Percentiles rank a stretch among this genome's conserved stretches.
These are phyloP conservation scores for Stachybotrys echinatus DNA, from an alignment of 2,329 filamentous ascomycete species.

Conservation along the genomic window DNA sequence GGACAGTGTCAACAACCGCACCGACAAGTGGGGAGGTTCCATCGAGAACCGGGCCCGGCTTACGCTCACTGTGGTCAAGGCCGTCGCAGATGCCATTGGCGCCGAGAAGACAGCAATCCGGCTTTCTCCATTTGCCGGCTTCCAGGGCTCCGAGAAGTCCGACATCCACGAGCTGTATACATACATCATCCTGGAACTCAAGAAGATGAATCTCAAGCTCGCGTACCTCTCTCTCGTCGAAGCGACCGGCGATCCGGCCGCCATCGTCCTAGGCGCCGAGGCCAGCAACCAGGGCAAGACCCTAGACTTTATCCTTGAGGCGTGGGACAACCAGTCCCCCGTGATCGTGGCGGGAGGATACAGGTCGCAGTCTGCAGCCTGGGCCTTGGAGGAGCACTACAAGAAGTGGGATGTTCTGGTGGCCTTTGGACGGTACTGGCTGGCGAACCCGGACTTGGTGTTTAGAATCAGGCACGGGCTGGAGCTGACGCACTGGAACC, in stretches of 20 bases:
- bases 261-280: constrained; percentile 19
- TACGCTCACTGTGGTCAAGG: constrained; percentile 37
- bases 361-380: constrained; percentile 13
- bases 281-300: constrained; percentile 23
- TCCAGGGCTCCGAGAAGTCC: constrained; percentile 17
- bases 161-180: constrained; percentile 22
- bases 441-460: constrained; percentile 29
- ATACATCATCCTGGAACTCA: constrained; percentile 19
- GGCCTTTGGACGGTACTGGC: constrained; percentile 27
- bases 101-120: constrained; percentile 44
- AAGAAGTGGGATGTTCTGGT: constrained; percentile 19
- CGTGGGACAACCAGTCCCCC: constrained; percentile 25
- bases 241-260: constrained; percentile 27
- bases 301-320: constrained; percentile 23
- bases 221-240: constrained; percentile 33
- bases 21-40: constrained; percentile 44
- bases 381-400: constrained; percentile 16
- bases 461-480: constrained; percentile 32
- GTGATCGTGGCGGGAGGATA: constrained; percentile 26
- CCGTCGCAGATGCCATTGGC: constrained; percentile 33
- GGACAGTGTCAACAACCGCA: constrained; percentile 41
- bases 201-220: constrained; percentile 16
- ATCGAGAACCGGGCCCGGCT: constrained; percentile 46
- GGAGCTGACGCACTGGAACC: constrained; percentile 28
- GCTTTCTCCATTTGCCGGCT: constrained; percentile 41